These are phyloP conservation scores for Teunomyces pallodes DNA, from an alignment of 805 yeast species.

Conservation along the genomic window DNA sequence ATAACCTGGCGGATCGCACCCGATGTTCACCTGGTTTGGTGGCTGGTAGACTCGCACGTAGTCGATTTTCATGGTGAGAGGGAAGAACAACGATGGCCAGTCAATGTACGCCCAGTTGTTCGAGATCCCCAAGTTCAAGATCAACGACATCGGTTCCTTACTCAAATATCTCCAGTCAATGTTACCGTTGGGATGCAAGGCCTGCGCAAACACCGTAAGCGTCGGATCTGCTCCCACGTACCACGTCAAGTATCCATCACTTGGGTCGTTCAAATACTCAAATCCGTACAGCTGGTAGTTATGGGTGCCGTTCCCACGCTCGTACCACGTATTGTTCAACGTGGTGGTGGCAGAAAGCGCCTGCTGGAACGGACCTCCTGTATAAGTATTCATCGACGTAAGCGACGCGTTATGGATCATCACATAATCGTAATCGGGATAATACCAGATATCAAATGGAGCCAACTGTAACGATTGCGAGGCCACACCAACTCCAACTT, in stretches of 20 bases:
- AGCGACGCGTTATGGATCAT: constrained; percentile 67
- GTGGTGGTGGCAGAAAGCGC: constrained; percentile 84
- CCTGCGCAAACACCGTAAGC: constrained; percentile 65
- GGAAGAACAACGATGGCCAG: constrained; percentile 81
- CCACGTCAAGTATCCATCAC: constrained; percentile 79
- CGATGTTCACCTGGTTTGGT: constrained; percentile 49
- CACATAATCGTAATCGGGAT: constrained; percentile 80
- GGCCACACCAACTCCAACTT: constrained; percentile 57
- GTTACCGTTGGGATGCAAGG: constrained; percentile 89
- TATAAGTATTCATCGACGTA: constrained; percentile 80
- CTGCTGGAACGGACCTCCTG: constrained; percentile 94
- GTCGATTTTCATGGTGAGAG: constrained; percentile 72
- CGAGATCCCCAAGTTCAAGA: constrained; percentile 87
- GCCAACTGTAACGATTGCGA: constrained; percentile 93
- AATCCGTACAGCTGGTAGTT: constrained; percentile 72
- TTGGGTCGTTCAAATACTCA: constrained; percentile 70
- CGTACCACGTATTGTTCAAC: constrained; percentile 80
- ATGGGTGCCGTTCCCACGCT: constrained; percentile 50
- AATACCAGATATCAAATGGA: constrained; percentile 92
- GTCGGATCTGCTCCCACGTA: constrained; percentile 80
- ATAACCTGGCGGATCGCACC: constrained; percentile 83
- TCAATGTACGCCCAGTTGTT: constrained; percentile 92
- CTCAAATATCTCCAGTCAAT: constrained; percentile 77
- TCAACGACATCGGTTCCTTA: constrained; percentile 89
- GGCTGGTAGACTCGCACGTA: constrained; percentile 95